Percentiles rank a stretch among this genome's conserved stretches.
Evolutionary conservation across 2,329 filamentous ascomycete genomes (phyloP).

Genomic region (Aureobasidium sp.): DNA sequence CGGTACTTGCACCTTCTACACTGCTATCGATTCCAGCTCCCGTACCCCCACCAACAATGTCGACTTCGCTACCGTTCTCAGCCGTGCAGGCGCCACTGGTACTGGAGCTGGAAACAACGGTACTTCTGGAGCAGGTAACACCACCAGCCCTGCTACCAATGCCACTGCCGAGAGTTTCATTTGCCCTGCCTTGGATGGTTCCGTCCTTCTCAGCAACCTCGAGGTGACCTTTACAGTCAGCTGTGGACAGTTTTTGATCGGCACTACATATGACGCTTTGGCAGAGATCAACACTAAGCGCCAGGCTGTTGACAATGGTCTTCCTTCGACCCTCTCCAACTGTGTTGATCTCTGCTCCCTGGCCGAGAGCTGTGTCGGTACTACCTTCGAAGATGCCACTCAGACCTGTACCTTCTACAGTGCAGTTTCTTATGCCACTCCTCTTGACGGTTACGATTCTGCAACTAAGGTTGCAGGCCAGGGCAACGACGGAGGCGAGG

Average conservation of each 20-base stretch:
- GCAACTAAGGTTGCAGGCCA: background rate
- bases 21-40: no score
- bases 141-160: background rate
- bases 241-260: background rate
- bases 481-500: background rate
- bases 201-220: background rate
- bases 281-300: background rate
- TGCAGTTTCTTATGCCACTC: background rate
- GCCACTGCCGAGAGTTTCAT: background rate
- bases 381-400: background rate
- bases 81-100: background rate
- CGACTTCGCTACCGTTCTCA: background rate
- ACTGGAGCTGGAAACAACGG: background rate
- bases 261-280: background rate
- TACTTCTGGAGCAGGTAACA: background rate
- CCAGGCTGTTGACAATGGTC: background rate
- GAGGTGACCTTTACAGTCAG: background rate
- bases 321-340: constrained; percentile 2
- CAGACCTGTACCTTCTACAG: background rate
- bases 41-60: no score
- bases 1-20: constrained; percentile 8
- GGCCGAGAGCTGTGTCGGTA: background rate
- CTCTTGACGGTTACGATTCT: background rate
- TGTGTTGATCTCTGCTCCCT: constrained; percentile 8
- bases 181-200: background rate